Base-by-base conservation (phyloP, 2,329 filamentous ascomycete genomes). In the Colletotrichum falcatum region DNA sequence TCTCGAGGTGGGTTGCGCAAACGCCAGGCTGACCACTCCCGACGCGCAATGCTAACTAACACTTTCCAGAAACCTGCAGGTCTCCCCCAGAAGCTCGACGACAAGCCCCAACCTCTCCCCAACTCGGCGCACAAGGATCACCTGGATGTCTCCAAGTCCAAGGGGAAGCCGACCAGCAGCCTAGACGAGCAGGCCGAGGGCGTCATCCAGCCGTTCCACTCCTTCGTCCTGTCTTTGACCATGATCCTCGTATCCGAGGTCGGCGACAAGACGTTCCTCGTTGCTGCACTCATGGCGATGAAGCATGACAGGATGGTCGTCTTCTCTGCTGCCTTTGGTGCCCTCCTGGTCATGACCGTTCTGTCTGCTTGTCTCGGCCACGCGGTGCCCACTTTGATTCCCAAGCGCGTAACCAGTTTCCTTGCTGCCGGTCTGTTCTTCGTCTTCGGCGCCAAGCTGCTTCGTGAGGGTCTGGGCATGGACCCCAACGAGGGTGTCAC, bases 171-270 rank as follows among this genome's bases (percentile, higher is more conserved):
- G 12, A 39, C 65, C 23, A 72, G 77, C 56, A 78, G 67, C 23
- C 79, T 79, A 11, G 81, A 83, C 63, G 76, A 69, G 5, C 82
- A 83, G 5, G 84, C 87, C 8, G 87, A 87, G 12, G 89, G 91
- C 69, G 84, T 95, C 49, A 94, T 95, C 70, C 92, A 91, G 73
- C 93, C 94, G 23, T 85, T 91, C 76, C 95, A 99, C 80, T 98
- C 96, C 5, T 97, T 96, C 77, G 78, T 97, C 16, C 90, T 98
- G 39, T 97, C 96, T 20, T 90, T 98, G 71, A 95, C 95, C 68
- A 99, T 98, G 96, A 99, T 99, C 76, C 85, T 98, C 73, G 92
- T 98, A 76, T 98, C 95, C 56, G 96, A 99, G 80, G 90, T 99
- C 76, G 96, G 96, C 73, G 96, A 99, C 88, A 99, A 99, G 84